Conservation (phyloP, 2,329 filamentous ascomycete species). For the Ceratocystiopsis minuta region DNA sequence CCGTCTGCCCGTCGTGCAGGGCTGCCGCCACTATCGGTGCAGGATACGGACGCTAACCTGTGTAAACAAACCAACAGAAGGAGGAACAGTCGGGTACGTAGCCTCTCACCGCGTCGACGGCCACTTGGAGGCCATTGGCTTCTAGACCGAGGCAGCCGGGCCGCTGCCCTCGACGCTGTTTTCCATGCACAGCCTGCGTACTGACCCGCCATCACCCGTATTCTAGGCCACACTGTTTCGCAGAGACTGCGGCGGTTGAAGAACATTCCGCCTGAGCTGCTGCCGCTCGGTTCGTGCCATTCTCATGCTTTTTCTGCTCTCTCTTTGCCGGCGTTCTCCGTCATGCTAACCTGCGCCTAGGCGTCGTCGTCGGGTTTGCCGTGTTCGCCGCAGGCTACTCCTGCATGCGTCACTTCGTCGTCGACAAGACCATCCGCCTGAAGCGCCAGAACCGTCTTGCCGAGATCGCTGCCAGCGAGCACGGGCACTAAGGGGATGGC, state of each 20-base stretch:
- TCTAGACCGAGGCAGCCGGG: too few species aligned
- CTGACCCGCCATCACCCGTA: constrained; percentile 3
- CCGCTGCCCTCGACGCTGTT: too few species aligned
- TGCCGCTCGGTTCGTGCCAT: constrained; percentile 54
- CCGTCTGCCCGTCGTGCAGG: neutral
- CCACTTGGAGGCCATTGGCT: too few species aligned
- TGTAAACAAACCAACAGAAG: constrained; percentile 26
- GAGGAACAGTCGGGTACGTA: constrained; percentile 51
- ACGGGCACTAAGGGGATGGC: neutral
- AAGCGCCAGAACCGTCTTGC: constrained; percentile 45
- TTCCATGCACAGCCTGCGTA: neutral
- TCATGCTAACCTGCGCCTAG: constrained; percentile 24
- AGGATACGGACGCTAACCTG: too few species aligned
- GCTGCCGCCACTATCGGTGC: too few species aligned
- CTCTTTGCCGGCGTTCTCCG: constrained; percentile 14
- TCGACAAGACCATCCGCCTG: constrained; percentile 87
- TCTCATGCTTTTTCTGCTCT: constrained; percentile 14
- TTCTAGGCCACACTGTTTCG: constrained; percentile 80
- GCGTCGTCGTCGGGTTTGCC: constrained; percentile 74
- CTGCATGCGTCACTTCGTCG: constrained; percentile 58
- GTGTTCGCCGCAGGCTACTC: constrained; percentile 71
- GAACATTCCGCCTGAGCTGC: constrained; percentile 82
- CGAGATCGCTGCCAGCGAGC: constrained; percentile 21
- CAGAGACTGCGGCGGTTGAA: constrained; percentile 82
- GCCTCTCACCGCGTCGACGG: neutral